Evolutionary conservation across 2,329 filamentous ascomycete genomes (phyloP), one percentile per base, ranked within the genome.

Genomic region (Pleomassaria siparia): DNA sequence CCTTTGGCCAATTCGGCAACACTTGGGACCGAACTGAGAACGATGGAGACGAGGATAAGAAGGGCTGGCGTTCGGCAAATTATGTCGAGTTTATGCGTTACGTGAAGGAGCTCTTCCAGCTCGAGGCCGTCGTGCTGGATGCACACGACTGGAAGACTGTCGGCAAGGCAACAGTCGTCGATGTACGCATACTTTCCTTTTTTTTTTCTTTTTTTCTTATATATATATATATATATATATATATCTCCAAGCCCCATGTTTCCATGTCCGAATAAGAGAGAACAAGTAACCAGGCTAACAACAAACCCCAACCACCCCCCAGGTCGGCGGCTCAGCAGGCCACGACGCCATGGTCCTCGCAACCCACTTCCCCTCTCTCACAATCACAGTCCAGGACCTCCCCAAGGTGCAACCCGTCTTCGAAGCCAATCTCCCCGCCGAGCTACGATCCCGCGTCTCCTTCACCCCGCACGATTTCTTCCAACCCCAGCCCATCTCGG

Each of bases 381-480:
- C 50, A 13, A 62, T 70, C 47, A 48, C 61, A 5, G 62, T 67
- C 21, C 53, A 71, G 46, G 66, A 71, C 26, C 62, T 68, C 25
- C 58, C 60, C 12, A 50, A 65, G 42, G 57, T 60, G 4, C 49
- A 52, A 4, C 43, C 62, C 8, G 51, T 59, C 11, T 67, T 67
- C 37, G 47, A 62, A 7, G 45, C 45, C 9, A 58, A 59, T 15
- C 54, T 64, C 42, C 63, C 64, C 21, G 15, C 45, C 1, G 48
- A 62, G 9, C 53, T 66, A 9, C 48, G 45, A 29, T 54, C 51
- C 13, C 64, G 67, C 39, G 60, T 71, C 32, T 58, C 53, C 6
- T 74, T 74, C 49, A 69, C 74, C 51, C 69, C 70, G 2, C 81
- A 86, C 59, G 78, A 84, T 56, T 83, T 86, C 60, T 83, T 84